These are phyloP conservation scores for Hansenula lynferdii DNA, from an alignment of 1,139 yeast genomes.

Conservation along the genomic window DNA sequence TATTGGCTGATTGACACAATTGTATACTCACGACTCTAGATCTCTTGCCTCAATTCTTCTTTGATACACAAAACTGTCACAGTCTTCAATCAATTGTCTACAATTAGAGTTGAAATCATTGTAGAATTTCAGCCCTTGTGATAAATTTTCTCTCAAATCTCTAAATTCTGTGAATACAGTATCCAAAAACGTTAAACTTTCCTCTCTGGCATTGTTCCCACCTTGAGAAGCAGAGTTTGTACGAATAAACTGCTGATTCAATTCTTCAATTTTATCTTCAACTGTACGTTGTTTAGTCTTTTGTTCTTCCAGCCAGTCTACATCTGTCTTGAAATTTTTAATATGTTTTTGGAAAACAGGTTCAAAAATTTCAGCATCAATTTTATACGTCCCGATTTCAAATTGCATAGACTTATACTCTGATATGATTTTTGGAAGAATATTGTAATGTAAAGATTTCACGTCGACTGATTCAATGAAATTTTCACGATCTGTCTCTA, in stretches of 20 bases:
- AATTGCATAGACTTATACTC: conserved; percentile 35
- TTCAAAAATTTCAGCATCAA: conserved; percentile 28
- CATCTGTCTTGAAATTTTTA: conserved; percentile 30
- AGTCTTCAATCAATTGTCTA: conserved; percentile 40
- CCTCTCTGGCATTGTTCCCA: conserved; percentile 32
- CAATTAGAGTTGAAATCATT: conserved; percentile 52
- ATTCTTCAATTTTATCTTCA: conserved; percentile 38
- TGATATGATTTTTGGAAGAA: conserved; percentile 47
- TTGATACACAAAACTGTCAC: conserved; percentile 49
- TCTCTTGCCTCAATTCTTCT: conserved; percentile 53
- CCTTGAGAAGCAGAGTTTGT: conserved; percentile 10
- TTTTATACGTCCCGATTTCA: conserved; percentile 23
- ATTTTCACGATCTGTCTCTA: conserved; percentile 30
- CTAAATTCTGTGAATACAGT: conserved; percentile 46
- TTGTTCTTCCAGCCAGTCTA: conserved; percentile 26
- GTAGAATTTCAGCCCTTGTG: conserved; percentile 71
- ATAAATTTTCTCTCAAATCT: conserved; percentile 55
- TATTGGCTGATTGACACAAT: too few relatives aligned
- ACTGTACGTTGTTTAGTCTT: conserved; percentile 35
- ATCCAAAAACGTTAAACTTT: conserved; percentile 50
- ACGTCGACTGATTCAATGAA: conserved; percentile 39
- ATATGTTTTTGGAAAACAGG: conserved; percentile 35
- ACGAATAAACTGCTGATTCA: conserved; percentile 33
- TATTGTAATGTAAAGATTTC: conserved; percentile 41
- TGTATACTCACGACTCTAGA: conserved; percentile 30